Conservation (phyloP, 768 basidiomycete genomes). For the Paxillus rubicundulus region DNA sequence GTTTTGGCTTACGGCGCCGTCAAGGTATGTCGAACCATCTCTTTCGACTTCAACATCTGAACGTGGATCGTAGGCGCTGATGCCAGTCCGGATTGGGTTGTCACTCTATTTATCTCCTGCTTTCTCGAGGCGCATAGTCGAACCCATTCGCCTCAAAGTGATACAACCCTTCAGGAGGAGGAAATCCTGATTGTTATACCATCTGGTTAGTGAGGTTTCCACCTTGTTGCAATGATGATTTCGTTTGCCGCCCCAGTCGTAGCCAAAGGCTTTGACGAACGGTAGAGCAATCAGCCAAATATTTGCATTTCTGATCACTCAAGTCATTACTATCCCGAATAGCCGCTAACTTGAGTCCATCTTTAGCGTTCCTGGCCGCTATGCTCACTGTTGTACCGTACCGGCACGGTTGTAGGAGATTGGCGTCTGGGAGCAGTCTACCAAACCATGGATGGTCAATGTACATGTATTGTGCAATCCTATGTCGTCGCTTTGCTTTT, state of each 20-base stretch:
- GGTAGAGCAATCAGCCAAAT: constrained; percentile 68
- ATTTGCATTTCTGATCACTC: constrained; percentile 58
- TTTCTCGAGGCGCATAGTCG: constrained; percentile 65
- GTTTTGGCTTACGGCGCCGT: constrained; percentile 77
- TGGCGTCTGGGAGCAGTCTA: too few relatives aligned
- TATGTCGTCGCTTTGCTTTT: constrained; percentile 29
- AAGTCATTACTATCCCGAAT: neutral
- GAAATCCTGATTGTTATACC: neutral
- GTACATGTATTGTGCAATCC: neutral
- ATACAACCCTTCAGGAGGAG: constrained; percentile 16
- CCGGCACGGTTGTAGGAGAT: too few relatives aligned
- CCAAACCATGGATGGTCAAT: neutral
- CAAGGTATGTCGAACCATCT: constrained; percentile 50
- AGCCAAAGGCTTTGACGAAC: constrained; percentile 60
- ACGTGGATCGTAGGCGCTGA: constrained; percentile 51
- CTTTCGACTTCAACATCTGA: neutral
- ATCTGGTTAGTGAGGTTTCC: constrained; percentile 29
- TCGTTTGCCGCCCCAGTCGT: constrained; percentile 77
- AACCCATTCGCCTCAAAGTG: constrained; percentile 49
- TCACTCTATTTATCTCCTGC: constrained; percentile 72
- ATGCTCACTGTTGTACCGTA: neutral
- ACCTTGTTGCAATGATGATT: constrained; percentile 47
- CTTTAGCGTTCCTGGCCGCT: neutral
- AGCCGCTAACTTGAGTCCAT: constrained; percentile 10
- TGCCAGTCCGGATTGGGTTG: constrained; percentile 69